Conservation (phyloP, 495 filamentous ascomycete species). For the Penicillium cataractarum region DNA sequence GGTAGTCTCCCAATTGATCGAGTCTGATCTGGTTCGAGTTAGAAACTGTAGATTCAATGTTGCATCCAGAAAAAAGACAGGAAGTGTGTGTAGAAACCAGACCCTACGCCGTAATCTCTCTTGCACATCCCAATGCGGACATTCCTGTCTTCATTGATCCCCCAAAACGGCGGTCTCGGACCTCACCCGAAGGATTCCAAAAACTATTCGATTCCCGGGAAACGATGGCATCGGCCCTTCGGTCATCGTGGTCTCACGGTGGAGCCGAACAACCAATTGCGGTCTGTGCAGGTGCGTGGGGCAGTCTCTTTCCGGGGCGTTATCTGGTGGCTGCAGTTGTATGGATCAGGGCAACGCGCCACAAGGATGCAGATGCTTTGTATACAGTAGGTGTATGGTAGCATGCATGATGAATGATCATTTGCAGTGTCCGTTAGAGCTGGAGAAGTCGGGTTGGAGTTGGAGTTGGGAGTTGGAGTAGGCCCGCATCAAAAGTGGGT, state of each 20-base stretch:
- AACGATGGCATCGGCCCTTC: conserved; percentile 11
- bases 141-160: conserved; percentile 10
- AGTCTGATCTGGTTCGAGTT: neutral
- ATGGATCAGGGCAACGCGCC: neutral
- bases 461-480: neutral
- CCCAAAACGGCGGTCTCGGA: conserved; percentile 14
- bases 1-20: neutral
- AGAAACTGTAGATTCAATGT: conserved; percentile 19
- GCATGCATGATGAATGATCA: neutral
- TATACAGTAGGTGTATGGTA: neutral
- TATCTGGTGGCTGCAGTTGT: neutral
- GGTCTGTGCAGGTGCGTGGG: conserved; percentile 7
- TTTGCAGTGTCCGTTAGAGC: neutral
- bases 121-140: conserved; percentile 20
- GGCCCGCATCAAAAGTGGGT: conserved; percentile 19
- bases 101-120: neutral
- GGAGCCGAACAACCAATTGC: conserved; percentile 27
- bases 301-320: conserved; percentile 18
- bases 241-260: conserved; percentile 14
- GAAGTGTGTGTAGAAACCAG: neutral
- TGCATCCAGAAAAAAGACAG: conserved; percentile 5
- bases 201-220: neutral
- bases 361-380: conserved; percentile 2
- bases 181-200: conserved; percentile 1
- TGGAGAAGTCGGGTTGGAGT: neutral